Evolutionary conservation across 441 rosid genomes (phyloP), one percentile per base, ranked within the genome.

Genomic region (Flueggea neowawraea): DNA sequence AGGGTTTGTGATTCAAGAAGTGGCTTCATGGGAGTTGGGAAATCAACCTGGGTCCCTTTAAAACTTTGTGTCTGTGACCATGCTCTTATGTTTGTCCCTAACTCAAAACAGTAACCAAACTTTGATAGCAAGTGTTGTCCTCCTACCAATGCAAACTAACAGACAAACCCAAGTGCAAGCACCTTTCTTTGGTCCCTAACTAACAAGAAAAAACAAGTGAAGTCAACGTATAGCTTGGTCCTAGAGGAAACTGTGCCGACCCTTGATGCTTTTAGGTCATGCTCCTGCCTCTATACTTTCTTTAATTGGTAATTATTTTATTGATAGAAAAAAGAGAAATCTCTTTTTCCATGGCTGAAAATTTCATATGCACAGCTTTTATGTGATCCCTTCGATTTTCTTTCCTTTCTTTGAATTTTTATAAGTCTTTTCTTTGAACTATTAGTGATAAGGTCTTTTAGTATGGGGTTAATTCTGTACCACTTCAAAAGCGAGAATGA

Each of bases 81-180:
- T 33, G 6, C 9, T 14, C 16, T 55, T n/a, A 1, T 8, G 3
- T 54, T n/a, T 32, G 13, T 14, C 58, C 12, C 14, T 43, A n/a
- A 10, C 14, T 55, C 3, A 10, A 3, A 31, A 54, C 45, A 63
- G 59, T 28, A 22, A 22, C 53, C 54, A 36, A n/a, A 16, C 8
- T 16, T 4, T 13, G 13, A 43, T 43, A 43, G 45, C 45, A 3
- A 43, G 6, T 32, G n/a, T 9, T 14, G 59, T 56, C 41, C 13
- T 32, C 52, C 28, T 22, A 22, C 28, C 28, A 22, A 22, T 22
- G 28, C 28, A 22, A 22, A 22, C 58, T 31, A 14, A 7, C 13
- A 60, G 39, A 59, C 48, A 45, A 59, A 15, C 64, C 54, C 52
- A 52, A 3, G 16, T 66, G 64, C n/a, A 22, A 39, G 53, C 43